Evolutionary conservation across 768 basidiomycete genomes (phyloP), one percentile per base, ranked within the genome.

Genomic region (Mycena sanguinolenta): DNA sequence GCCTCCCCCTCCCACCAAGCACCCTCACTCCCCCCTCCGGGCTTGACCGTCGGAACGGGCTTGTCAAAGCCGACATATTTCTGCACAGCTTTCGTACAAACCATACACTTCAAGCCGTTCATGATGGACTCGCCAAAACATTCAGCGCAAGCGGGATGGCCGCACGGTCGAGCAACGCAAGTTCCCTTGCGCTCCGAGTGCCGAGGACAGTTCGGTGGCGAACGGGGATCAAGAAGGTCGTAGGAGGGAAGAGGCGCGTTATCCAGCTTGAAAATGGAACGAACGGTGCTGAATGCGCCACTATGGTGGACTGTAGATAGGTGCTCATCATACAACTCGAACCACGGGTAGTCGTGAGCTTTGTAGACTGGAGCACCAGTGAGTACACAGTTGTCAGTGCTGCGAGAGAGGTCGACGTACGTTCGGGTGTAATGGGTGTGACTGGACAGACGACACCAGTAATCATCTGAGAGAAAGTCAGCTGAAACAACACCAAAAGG

Each of bases 391-490:
- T 21, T 21, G n/a, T n/a, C n/a, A n/a, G n/a, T n/a, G n/a, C n/a
- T n/a, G 16, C 13, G 49, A 38, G 14, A 25, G 12, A 50, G 16
- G n/a, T 32, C 27, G 16, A 63, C 61, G 3, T 38, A 63, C 49
- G 36, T 13, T 39, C 32, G 3, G 61, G 61, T 1, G 61, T 52
- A 19, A 63, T 63, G 5, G 61, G 50, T 12, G 61, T 63, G 3
- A 63, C 19, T 19, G 61, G 61, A 34, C 61, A 63, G 32, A 63
- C 50, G 23, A 63, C 61, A 13, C 61, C 61, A 12, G 61, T 63
- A 21, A 63, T 63, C 23, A 63, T 19, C 61, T 63, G 61, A 16
- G 50, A 62, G 4, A 4, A 23, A 36, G 8, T 25, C 34, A 38
- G 16, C 16, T n/a, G 2, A 7, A 27, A 6, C 50, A 12, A 34